Evolutionary conservation across 306 rosid species (phyloP).

Genomic region (Glycine tomentella): DNA sequence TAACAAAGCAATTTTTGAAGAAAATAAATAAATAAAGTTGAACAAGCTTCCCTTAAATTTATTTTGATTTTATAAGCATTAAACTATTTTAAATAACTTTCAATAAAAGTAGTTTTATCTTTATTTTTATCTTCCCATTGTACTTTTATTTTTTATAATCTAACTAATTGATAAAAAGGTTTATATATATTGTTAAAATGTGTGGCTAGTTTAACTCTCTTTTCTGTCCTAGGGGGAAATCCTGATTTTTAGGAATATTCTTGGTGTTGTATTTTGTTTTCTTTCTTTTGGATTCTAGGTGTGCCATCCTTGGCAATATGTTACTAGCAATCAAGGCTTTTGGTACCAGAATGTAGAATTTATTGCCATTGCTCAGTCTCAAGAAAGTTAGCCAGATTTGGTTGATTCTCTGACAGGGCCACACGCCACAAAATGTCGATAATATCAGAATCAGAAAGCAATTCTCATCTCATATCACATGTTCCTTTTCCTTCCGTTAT

Average conservation of each 20-base stretch:
- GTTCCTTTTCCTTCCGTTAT: not conserved
- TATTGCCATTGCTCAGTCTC: not conserved
- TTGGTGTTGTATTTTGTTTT: not conserved
- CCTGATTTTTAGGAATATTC: not conserved
- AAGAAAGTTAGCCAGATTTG: not conserved
- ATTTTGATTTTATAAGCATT: not conserved
- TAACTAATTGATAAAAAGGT: no score
- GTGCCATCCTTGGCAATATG: not conserved
- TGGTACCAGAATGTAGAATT: not conserved
- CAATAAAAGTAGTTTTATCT: not conserved
- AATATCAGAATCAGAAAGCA: not conserved
- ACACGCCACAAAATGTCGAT: not conserved
- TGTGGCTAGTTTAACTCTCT: not conserved
- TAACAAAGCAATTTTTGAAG: not conserved
- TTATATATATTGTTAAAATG: not conserved
- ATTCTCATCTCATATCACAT: not conserved
- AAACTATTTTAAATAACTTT: no score
- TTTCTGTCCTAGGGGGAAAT: not conserved
- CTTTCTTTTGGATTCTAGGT: not conserved
- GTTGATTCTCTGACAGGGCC: constrained; percentile 1
- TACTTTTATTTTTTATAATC: no score
- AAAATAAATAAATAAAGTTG: not conserved
- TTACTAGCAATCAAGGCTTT: not conserved
- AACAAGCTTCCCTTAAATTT: not conserved
- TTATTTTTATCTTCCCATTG: not conserved